Evolutionary conservation across 306 rosid species (phyloP).

Genomic region (Hippophae tibetana): DNA sequence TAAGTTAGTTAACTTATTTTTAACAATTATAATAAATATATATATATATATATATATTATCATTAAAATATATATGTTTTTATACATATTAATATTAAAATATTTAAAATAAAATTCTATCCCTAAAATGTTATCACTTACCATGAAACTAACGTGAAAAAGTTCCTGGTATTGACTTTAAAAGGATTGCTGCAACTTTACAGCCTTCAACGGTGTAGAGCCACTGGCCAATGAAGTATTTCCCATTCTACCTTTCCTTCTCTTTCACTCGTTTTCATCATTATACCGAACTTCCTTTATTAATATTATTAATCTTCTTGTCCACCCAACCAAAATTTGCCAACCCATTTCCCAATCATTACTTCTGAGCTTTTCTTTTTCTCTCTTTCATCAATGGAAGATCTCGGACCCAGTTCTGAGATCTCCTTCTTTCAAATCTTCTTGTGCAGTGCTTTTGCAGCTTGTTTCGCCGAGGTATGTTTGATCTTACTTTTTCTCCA

Average conservation of each 20-base stretch:
- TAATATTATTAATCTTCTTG: neutral
- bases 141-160: too few species aligned
- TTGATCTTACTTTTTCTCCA: neutral
- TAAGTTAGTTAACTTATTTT: too few species aligned
- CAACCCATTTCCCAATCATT: constrained; percentile 6
- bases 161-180: too few species aligned
- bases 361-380: constrained; percentile 5
- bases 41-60: too few species aligned
- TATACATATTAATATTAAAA: too few species aligned
- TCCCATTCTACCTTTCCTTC: constrained; percentile 21
- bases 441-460: constrained; percentile 88
- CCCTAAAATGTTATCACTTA: too few species aligned
- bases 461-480: constrained; percentile 87
- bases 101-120: too few species aligned
- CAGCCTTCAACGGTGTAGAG: constrained; percentile 18
- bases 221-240: constrained; percentile 5
- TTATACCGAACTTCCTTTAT: constrained; percentile 8
- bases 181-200: neutral
- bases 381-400: constrained; percentile 42
- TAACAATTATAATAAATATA: too few species aligned
- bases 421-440: constrained; percentile 62
- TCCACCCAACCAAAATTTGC: constrained; percentile 11
- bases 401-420: constrained; percentile 57
- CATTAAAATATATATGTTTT: too few species aligned
- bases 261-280: constrained; percentile 8